These are phyloP conservation scores for Clavispora fructus DNA, from an alignment of 805 yeast genomes.

Conservation along the genomic window DNA sequence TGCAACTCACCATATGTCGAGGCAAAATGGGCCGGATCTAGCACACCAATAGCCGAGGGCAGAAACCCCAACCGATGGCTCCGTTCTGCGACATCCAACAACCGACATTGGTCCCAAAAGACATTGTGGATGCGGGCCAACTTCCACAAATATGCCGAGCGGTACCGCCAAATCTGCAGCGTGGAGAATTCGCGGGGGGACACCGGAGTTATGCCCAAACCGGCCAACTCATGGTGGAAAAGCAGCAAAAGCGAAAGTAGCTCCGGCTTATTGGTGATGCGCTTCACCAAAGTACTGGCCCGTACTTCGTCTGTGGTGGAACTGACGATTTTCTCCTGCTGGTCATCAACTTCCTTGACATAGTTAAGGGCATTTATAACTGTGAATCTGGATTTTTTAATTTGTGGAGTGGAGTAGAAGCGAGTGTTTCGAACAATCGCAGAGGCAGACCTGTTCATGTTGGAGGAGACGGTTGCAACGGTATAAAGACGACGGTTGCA, in stretches of 20 bases:
- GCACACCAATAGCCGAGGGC: slow-evolving; percentile 27
- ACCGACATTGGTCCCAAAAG: slow-evolving; percentile 35
- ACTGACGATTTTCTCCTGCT: slow-evolving; percentile 16
- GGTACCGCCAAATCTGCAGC: slow-evolving; percentile 14
- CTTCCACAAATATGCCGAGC: slow-evolving; percentile 16
- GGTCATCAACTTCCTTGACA: slow-evolving; percentile 24
- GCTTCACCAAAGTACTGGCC: slow-evolving; percentile 19
- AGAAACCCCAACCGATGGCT: slow-evolving; percentile 22
- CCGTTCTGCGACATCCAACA: slow-evolving; percentile 25
- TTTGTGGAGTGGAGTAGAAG: slow-evolving; percentile 7
- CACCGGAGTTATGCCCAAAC: slow-evolving; percentile 21
- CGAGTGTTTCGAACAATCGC: not conserved
- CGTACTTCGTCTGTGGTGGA: slow-evolving; percentile 17
- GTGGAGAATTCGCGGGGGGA: slow-evolving; percentile 6
- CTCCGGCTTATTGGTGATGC: slow-evolving; percentile 23
- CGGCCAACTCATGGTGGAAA: slow-evolving; percentile 28
- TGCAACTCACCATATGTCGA: slow-evolving; percentile 23
- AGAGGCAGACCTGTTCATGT: not conserved
- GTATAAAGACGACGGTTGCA: not conserved
- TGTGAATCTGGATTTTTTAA: slow-evolving; percentile 7
- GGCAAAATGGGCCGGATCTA: slow-evolving; percentile 35
- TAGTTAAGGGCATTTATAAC: slow-evolving; percentile 19
- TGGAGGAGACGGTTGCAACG: not conserved
- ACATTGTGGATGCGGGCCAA: slow-evolving; percentile 25
- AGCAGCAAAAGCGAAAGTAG: slow-evolving; percentile 24